Conservation (phyloP, 1,139 yeast genomes). For the Petasospora rhodanensis region DNA sequence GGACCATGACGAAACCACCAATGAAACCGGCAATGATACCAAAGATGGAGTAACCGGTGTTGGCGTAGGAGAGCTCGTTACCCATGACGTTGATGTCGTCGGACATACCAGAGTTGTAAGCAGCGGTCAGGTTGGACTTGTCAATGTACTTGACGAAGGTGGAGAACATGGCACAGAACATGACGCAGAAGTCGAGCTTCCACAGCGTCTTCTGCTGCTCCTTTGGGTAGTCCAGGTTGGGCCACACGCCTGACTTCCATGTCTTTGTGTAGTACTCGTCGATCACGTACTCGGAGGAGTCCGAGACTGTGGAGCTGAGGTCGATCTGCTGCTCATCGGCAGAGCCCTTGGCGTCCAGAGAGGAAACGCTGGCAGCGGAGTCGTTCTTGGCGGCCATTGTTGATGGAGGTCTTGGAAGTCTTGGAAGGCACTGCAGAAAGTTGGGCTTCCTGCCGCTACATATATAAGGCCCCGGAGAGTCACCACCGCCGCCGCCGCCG, state of each 20-base stretch:
- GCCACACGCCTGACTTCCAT: conserved; percentile 12
- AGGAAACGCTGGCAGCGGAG: too few species aligned
- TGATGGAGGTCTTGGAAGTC: too few species aligned
- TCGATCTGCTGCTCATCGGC: too few species aligned
- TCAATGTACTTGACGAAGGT: conserved; percentile 52
- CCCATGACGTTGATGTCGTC: conserved; percentile 47
- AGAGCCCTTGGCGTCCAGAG: too few species aligned
- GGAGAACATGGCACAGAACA: conserved; percentile 48
- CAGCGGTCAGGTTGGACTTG: conserved; percentile 47
- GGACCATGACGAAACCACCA: conserved; percentile 42
- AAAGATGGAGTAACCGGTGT: conserved; percentile 50
- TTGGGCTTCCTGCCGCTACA: too few species aligned
- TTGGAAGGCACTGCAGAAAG: too few species aligned
- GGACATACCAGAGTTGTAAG: conserved; percentile 59
- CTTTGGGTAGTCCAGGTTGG: conserved; percentile 16
- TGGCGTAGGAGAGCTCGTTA: conserved; percentile 43
- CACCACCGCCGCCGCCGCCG: too few species aligned
- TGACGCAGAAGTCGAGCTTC: conserved; percentile 51
- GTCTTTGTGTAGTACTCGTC: conserved; percentile 11
- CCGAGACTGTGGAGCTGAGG: too few species aligned
- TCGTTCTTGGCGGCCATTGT: too few species aligned
- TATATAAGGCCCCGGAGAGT: too few species aligned
- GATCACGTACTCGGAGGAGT: too few species aligned
- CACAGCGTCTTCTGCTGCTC: conserved; percentile 38
- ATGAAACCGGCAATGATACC: conserved; percentile 58